phyloP scores from a whole-genome alignment of 805 yeast species.

The Starmerella vaccinii region DNA sequence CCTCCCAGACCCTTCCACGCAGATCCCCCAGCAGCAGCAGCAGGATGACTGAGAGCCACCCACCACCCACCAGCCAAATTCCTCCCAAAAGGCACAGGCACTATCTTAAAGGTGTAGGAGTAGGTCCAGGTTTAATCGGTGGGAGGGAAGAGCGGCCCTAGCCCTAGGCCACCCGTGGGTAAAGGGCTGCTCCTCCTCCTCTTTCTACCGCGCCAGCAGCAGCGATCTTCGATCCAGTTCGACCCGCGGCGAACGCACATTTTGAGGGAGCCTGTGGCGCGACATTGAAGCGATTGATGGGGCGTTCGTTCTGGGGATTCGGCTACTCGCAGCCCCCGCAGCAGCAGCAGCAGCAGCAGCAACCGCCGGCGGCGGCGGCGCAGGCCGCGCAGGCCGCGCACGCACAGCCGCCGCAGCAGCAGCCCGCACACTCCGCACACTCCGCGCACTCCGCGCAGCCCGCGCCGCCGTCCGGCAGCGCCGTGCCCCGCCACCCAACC shows the following conservation, averaged over 20 bases:
- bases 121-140: no score
- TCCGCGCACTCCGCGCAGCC: neutral
- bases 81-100: no score
- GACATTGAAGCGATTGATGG: constrained; percentile 8
- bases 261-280: neutral
- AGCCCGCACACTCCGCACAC: neutral
- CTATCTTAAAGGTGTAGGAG: no score
- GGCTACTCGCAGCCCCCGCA: constrained; percentile 17
- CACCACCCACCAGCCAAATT: no score
- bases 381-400: neutral
- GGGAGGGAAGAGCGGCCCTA: no score
- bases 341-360: neutral
- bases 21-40: no score
- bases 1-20: no score
- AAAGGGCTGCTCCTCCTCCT: neutral
- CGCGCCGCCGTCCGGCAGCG: neutral
- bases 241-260: no score
- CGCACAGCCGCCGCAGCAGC: neutral
- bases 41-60: no score
- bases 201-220: neutral
- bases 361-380: neutral
- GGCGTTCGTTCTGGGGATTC: constrained; percentile 24
- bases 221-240: neutral
- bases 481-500: constrained; percentile 7
- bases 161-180: neutral